phyloP scores from a whole-genome alignment of 768 basidiomycete genomes.

The Boletus reticulatus region DNA sequence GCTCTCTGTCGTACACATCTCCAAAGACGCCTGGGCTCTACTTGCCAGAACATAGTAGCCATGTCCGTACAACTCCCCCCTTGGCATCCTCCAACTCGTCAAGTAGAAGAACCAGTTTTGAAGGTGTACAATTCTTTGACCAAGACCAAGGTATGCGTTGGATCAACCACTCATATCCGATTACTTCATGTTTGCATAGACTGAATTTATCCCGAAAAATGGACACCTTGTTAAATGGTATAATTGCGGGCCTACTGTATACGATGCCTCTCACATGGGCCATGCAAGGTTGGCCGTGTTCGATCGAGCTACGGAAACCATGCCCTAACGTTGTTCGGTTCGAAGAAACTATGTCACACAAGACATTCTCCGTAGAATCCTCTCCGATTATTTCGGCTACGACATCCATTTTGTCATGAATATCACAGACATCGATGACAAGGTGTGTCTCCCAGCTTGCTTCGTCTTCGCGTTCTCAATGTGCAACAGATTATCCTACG shows the following conservation, averaged over 20 bases:
- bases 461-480: constrained; percentile 4
- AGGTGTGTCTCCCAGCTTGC: constrained; percentile 49
- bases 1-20: constrained; percentile 5
- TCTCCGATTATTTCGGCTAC: constrained; percentile 95
- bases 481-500: constrained; percentile 83
- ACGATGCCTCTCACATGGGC: constrained; percentile 98
- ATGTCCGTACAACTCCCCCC: constrained; percentile 64
- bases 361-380: constrained; percentile 53
- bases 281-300: constrained; percentile 73
- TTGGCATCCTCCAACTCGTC: constrained; percentile 42
- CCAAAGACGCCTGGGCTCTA: constrained; percentile 4
- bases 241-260: constrained; percentile 98
- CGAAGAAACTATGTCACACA: constrained; percentile 74
- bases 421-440: constrained; percentile 99
- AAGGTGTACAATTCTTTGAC: constrained; percentile 93
- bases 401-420: constrained; percentile 99
- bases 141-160: constrained; percentile 70
- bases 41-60: background rate
- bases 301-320: background rate
- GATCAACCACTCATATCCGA: constrained; percentile 13
- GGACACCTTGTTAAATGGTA: constrained; percentile 93
- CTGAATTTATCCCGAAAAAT: constrained; percentile 68
- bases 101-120: constrained; percentile 47
- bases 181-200: constrained; percentile 41
- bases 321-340: constrained; percentile 1